Conservation (phyloP, 306 rosid genomes). For the Pyrus betulifolia region DNA sequence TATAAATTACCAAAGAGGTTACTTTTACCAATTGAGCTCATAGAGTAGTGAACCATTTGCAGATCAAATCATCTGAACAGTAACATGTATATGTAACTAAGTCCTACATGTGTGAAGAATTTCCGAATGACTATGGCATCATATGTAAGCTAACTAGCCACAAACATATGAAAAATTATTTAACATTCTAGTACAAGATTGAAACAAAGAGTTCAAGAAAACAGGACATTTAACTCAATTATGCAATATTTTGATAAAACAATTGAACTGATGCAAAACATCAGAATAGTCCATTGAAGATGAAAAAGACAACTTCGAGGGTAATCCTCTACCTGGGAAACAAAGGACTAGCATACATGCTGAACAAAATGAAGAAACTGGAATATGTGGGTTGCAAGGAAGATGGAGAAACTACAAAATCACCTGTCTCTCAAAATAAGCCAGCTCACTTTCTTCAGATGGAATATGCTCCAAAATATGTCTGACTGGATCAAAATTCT, state of each 20-base stretch:
- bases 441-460: slow-evolving; percentile 61
- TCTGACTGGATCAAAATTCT: slow-evolving; percentile 86
- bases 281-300: background rate
- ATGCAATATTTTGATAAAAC: background rate
- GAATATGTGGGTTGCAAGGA: slow-evolving; percentile 5
- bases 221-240: background rate
- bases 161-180: background rate
- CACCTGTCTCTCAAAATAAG: slow-evolving; percentile 85
- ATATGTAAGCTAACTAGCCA: background rate
- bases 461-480: slow-evolving; percentile 75
- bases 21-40: background rate
- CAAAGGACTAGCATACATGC: background rate
- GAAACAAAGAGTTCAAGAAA: background rate
- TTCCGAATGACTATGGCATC: background rate
- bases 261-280: background rate
- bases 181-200: background rate
- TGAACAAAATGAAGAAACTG: background rate
- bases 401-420: slow-evolving; percentile 17
- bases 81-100: background rate
- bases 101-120: background rate
- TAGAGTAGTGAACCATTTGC: background rate
- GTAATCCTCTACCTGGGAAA: background rate
- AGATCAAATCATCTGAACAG: background rate
- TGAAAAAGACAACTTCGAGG: background rate
- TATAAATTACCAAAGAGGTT: background rate